Base-by-base conservation (phyloP, 176 grass and related monocot genomes). In the Cenchrus purpureus region DNA sequence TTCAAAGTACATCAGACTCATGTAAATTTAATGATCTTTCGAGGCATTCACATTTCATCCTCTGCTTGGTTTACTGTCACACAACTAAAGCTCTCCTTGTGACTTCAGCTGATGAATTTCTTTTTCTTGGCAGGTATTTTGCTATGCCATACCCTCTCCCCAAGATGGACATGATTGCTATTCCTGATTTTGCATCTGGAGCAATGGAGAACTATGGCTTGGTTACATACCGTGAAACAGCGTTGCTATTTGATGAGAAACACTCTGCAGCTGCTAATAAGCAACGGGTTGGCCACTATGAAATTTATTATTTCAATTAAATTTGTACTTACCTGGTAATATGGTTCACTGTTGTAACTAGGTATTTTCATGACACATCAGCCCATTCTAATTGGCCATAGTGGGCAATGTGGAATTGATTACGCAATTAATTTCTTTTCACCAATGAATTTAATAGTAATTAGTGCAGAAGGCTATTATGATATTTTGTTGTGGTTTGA, bases 161-260 rank as follows among this genome's bases (percentile, higher is more conserved):
- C 7, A 98, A 98, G 84, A 88, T 98, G 91, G 96, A 98, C 54
- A 98, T 98, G 96, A 90, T 98, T 87, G 96, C 91, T 46, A 92
- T 98, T 91, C 93, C 96, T 54, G 89, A 94, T 95, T 94, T 95
- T 90, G 83, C 93, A 1, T 31, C 85, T 74, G 91, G 91, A 49
- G 96, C 93, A 60, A 98, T 98, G 96, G 96, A 98, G 81, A 98
- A 98, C 69, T 98, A 95, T 67, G 96, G 96, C 65, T 87, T 98
- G 86, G 91, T 98, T 58, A 98, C 91, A 80, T 98, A 98, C 81
- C 85, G 91, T 79, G 96, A 98, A 89, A 94, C 89, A 52, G 89
- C 86, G 74, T 77, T 98, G 79, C 82, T 98, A 59, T 95, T 90
- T 84, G 96, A 98, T 87, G 93, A 95, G 37, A 84, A 42, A 6